Conservation (phyloP, 2,329 filamentous ascomycete species). For the Calonectria henricotiae region DNA sequence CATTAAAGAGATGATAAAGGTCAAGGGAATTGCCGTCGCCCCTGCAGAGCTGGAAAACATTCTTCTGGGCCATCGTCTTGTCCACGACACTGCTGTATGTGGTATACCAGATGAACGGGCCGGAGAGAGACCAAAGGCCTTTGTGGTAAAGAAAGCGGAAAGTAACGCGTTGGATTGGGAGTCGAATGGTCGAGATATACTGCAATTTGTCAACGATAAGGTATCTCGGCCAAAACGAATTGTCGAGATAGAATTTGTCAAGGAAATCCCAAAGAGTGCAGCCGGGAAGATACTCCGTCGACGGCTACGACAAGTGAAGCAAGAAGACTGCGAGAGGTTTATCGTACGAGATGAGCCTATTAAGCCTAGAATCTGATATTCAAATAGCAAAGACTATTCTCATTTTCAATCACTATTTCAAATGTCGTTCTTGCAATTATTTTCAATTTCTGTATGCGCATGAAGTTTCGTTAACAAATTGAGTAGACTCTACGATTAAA, state of each 20-base stretch:
- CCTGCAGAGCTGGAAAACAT: slow-evolving; percentile 77
- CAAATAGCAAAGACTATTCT: no score
- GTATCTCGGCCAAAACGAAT: slow-evolving; percentile 72
- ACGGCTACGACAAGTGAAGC: not conserved
- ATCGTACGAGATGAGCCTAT: slow-evolving; percentile 12
- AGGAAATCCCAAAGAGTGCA: slow-evolving; percentile 73
- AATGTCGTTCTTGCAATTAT: no score
- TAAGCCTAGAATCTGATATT: not conserved
- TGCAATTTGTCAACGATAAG: slow-evolving; percentile 68
- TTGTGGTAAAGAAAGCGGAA: slow-evolving; percentile 64
- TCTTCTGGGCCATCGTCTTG: slow-evolving; percentile 70
- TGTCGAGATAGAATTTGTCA: slow-evolving; percentile 67
- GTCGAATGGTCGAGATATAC: slow-evolving; percentile 19
- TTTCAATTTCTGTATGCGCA: no score
- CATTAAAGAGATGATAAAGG: slow-evolving; percentile 80
- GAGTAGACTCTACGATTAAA: no score
- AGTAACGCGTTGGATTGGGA: slow-evolving; percentile 54
- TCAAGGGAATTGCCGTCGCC: slow-evolving; percentile 75
- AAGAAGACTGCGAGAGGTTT: not conserved
- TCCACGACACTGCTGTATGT: slow-evolving; percentile 73
- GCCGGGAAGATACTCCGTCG: slow-evolving; percentile 56
- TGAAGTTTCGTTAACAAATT: no score
- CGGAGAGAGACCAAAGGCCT: slow-evolving; percentile 73
- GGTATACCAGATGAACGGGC: slow-evolving; percentile 70
- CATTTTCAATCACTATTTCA: no score